Evolutionary conservation across 2,329 filamentous ascomycete genomes (phyloP).

Genomic region (Neonectria neomacrospora): DNA sequence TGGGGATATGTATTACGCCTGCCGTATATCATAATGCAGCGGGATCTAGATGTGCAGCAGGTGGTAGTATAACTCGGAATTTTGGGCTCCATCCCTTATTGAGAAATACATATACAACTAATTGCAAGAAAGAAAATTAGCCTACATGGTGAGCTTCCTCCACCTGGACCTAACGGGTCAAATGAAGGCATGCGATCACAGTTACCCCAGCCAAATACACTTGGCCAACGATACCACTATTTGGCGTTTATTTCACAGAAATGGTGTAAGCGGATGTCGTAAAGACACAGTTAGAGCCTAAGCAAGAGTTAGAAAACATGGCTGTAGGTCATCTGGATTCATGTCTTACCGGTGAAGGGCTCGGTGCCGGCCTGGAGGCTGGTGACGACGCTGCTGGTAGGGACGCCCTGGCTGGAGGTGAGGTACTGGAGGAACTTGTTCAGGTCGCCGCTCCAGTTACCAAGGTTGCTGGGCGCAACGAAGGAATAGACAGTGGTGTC

Average conservation of each 20-base stretch:
- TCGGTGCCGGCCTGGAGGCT: slow-evolving; percentile 58
- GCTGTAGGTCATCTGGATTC: too few relatives aligned
- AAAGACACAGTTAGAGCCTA: slow-evolving; percentile 21
- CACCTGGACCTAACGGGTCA: background rate
- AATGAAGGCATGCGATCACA: background rate
- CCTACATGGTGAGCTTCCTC: background rate
- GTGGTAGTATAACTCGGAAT: background rate
- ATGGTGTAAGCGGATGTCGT: slow-evolving; percentile 16
- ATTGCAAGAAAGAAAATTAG: background rate
- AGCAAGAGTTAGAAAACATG: background rate
- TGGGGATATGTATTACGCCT: too few relatives aligned
- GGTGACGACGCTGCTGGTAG: slow-evolving; percentile 29
- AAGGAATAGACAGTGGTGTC: slow-evolving; percentile 69
- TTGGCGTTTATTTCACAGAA: slow-evolving; percentile 11
- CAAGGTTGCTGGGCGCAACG: slow-evolving; percentile 53
- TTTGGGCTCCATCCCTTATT: background rate
- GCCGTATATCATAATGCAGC: too few relatives aligned
- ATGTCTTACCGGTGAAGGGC: slow-evolving; percentile 58
- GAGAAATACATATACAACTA: background rate
- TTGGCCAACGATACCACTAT: background rate
- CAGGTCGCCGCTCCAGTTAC: slow-evolving; percentile 66
- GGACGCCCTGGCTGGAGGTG: slow-evolving; percentile 54
- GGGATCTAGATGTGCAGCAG: too few relatives aligned
- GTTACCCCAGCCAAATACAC: background rate
- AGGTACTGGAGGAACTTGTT: slow-evolving; percentile 68